Conservation (phyloP, 1,284 basidiomycete genomes). For the Phellinidium pouzarii region DNA sequence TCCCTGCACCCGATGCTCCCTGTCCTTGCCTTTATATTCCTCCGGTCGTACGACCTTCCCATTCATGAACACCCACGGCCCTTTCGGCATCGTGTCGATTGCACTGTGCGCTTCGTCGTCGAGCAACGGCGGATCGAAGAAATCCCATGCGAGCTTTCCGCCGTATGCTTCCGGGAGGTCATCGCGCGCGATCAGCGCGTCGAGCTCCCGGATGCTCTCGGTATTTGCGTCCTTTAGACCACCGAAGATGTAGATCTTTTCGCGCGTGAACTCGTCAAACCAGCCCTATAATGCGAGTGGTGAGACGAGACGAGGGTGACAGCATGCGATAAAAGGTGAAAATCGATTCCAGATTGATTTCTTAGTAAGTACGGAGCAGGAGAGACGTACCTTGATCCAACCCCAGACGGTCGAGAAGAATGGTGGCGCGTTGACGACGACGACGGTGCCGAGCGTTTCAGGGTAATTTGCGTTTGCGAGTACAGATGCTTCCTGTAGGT, state of each 20-base stretch:
- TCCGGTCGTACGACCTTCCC: conserved; percentile 30
- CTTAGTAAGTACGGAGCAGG: background rate
- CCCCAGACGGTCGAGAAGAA: conserved; percentile 76
- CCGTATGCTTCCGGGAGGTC: conserved; percentile 64
- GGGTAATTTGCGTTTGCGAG: conserved; percentile 76
- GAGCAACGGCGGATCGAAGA: conserved; percentile 51
- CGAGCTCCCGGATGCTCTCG: conserved; percentile 44
- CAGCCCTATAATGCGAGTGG: conserved; percentile 56
- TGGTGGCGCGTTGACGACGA: conserved; percentile 65
- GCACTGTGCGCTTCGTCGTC: conserved; percentile 40
- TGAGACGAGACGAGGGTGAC: too few relatives aligned
- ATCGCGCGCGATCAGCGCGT: conserved; percentile 43
- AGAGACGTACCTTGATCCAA: conserved; percentile 58
- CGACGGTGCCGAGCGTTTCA: conserved; percentile 60
- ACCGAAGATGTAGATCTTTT: conserved; percentile 64
- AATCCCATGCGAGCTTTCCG: conserved; percentile 61
- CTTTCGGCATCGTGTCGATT: conserved; percentile 44
- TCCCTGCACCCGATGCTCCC: background rate
- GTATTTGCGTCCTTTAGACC: conserved; percentile 23
- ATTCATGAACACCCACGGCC: conserved; percentile 43
- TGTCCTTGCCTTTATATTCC: conserved; percentile 7
- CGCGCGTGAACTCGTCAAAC: conserved; percentile 71
- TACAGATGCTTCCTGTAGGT: conserved; percentile 66
- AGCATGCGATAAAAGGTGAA: too few relatives aligned
- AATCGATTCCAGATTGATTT: background rate